These are phyloP conservation scores for Actinomortierella ambigua DNA, from an alignment of 371 early-diverging fungal species.

Conservation along the genomic window DNA sequence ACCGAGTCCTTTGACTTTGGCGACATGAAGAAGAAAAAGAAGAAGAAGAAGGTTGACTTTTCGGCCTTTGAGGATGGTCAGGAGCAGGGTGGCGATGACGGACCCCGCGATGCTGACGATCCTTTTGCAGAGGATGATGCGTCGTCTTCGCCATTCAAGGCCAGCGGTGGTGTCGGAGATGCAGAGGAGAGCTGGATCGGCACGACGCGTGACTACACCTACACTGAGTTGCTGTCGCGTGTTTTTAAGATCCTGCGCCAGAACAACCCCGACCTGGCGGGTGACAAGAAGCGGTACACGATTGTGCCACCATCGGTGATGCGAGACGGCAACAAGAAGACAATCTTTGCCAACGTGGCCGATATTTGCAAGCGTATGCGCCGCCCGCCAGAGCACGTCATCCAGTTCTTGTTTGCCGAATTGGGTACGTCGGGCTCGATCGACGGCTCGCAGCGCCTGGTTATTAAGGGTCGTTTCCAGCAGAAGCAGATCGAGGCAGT, in stretches of 20 bases:
- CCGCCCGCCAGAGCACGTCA: conserved; percentile 96
- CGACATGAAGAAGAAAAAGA: conserved; percentile 88
- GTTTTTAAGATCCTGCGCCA: conserved; percentile 91
- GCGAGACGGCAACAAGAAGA: conserved; percentile 96
- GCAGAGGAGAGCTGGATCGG: conserved; percentile 85
- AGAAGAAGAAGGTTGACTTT: conserved; percentile 92
- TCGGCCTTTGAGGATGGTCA: conserved; percentile 83
- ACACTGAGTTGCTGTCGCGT: conserved; percentile 91
- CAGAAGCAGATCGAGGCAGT: conserved; percentile 99
- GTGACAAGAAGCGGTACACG: conserved; percentile 91
- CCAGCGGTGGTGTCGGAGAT: conserved; percentile 22
- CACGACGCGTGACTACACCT: conserved; percentile 93
- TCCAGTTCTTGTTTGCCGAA: conserved; percentile 98
- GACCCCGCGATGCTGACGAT: conserved; percentile 45
- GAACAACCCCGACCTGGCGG: conserved; percentile 94
- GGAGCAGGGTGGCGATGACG: conserved; percentile 57
- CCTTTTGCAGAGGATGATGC: conserved; percentile 55
- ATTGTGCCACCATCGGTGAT: conserved; percentile 93
- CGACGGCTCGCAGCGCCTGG: conserved; percentile 91
- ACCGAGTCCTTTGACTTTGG: conserved; percentile 79
- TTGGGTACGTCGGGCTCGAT: conserved; percentile 98
- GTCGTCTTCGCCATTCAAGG: conserved; percentile 67
- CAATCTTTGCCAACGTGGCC: conserved; percentile 92
- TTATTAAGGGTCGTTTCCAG: conserved; percentile 99
- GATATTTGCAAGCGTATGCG: conserved; percentile 95